Percentiles rank a stretch among this genome's conserved stretches.
Conservation (phyloP, 2,329 filamentous ascomycete genomes). For the Colletotrichum eleusines region DNA sequence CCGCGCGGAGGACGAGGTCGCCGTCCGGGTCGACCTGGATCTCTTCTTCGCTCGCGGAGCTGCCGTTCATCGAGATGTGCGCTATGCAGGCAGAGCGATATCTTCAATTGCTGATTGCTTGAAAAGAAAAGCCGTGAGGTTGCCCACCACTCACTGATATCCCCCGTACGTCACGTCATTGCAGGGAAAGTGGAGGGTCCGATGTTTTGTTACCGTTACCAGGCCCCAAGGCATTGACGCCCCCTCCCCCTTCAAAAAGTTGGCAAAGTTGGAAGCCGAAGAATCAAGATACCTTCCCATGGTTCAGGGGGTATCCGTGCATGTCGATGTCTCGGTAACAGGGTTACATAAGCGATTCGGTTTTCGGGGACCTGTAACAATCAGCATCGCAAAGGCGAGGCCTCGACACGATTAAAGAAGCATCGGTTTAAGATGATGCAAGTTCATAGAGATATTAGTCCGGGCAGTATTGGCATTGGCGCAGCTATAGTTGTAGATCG, state of each 20-base stretch:
- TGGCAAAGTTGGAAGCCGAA: slow-evolving; percentile 31
- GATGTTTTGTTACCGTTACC: background rate
- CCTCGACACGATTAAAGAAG: background rate
- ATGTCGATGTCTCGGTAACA: background rate
- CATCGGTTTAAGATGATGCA: background rate
- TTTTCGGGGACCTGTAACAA: background rate
- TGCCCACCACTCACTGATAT: background rate
- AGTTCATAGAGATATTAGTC: background rate
- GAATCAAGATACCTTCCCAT: slow-evolving; percentile 9
- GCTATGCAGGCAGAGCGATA: background rate
- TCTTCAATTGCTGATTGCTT: background rate
- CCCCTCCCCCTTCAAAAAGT: slow-evolving; percentile 10
- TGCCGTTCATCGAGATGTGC: background rate
- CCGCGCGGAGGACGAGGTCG: slow-evolving; percentile 19
- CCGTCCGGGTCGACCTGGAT: slow-evolving; percentile 22
- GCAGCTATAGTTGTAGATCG: background rate
- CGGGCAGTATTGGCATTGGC: background rate
- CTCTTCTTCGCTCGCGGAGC: background rate
- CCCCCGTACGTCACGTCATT: slow-evolving; percentile 25
- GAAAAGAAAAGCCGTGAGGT: too few relatives aligned
- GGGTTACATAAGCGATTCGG: slow-evolving; percentile 3
- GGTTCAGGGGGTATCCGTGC: slow-evolving; percentile 28
- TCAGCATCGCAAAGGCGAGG: background rate
- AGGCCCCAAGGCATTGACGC: slow-evolving; percentile 13
- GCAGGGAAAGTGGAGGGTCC: background rate